Percentiles rank a stretch among this genome's conserved stretches.
Evolutionary conservation across 169 alveolate genomes (phyloP).

Genomic region (Eimeria praecox): DNA sequence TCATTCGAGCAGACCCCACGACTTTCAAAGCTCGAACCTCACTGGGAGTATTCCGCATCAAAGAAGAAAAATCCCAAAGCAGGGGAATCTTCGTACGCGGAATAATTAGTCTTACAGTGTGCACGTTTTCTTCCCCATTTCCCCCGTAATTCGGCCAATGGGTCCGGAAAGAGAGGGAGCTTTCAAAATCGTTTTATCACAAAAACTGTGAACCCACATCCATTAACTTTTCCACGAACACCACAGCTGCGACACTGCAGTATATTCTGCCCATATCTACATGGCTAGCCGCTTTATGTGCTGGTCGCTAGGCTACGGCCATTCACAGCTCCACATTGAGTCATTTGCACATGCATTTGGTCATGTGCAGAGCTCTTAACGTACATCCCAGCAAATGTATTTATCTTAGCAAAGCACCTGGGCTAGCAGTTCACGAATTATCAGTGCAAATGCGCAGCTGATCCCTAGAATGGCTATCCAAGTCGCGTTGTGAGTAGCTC

Average conservation of each 20-base stretch:
- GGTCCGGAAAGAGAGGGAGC: no score
- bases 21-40: background rate
- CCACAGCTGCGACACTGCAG: background rate
- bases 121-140: background rate
- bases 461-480: background rate
- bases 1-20: background rate
- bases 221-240: background rate
- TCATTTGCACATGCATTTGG: background rate
- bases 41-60: background rate
- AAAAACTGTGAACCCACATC: background rate
- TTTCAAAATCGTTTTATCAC: no score
- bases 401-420: background rate
- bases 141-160: background rate
- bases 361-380: background rate
- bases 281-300: background rate
- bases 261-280: background rate
- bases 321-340: background rate
- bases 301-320: background rate
- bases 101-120: background rate
- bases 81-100: background rate
- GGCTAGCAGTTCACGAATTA: no score
- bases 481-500: background rate
- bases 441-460: background rate
- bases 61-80: background rate
- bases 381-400: background rate